A percentile compares a stretch with the other conserved stretches of the same genome.
Conservation (phyloP, 345 rosid genomes). For the Aurinia saxatilis region DNA sequence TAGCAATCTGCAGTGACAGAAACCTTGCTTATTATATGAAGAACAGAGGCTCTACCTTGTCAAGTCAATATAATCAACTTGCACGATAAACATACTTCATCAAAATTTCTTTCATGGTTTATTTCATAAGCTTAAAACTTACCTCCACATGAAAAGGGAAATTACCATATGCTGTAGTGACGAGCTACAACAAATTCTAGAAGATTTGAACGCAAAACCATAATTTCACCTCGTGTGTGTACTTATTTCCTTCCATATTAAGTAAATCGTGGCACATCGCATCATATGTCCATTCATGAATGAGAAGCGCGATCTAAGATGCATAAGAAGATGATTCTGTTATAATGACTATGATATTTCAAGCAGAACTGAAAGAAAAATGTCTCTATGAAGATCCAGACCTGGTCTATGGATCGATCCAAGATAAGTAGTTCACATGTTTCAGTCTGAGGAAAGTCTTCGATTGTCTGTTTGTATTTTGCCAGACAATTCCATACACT, state of each 20-base stretch:
- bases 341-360: neutral
- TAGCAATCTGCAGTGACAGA: slow-evolving; percentile 68
- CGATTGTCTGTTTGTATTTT: no score
- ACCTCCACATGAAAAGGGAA: slow-evolving; percentile 90
- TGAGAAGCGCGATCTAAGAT: slow-evolving; percentile 86
- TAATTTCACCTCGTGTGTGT: slow-evolving; percentile 73
- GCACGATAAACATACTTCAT: neutral
- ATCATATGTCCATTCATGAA: no score
- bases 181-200: neutral
- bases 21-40: neutral
- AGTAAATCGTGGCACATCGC: no score
- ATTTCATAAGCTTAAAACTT: slow-evolving; percentile 21
- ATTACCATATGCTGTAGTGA: slow-evolving; percentile 28
- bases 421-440: no score
- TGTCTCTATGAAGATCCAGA: no score
- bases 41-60: neutral
- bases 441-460: no score
- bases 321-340: slow-evolving; percentile 9
- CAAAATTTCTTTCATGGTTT: slow-evolving; percentile 1
- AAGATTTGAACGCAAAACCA: slow-evolving; percentile 7
- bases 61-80: neutral
- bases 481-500: no score
- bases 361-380: neutral
- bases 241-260: no score
- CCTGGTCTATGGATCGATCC: no score